Evolutionary conservation across 1,139 yeast genomes (phyloP).

Genomic region (Hanseniaspora gamundiae): DNA sequence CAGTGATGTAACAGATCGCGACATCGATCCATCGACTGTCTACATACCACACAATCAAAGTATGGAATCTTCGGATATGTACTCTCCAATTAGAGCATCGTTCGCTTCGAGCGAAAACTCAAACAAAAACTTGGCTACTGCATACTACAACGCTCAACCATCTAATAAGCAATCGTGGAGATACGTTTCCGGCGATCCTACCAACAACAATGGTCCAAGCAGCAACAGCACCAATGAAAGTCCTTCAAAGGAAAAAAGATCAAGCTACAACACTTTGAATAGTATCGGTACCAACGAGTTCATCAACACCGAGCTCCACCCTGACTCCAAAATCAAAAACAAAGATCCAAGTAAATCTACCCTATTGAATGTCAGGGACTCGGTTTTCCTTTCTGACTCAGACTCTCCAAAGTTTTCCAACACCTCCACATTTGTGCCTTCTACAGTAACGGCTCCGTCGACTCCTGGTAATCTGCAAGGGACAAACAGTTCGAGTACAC

Average conservation of each 20-base stretch:
- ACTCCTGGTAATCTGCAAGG: neutral
- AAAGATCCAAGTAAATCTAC: slow-evolving; percentile 6
- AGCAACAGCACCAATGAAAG: neutral
- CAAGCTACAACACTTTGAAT: slow-evolving; percentile 6
- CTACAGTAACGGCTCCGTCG: neutral
- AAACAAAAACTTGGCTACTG: slow-evolving; percentile 4
- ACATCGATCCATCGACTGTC: neutral
- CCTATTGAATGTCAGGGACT: slow-evolving; percentile 6
- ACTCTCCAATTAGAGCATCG: slow-evolving; percentile 8
- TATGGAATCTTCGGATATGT: slow-evolving; percentile 6
- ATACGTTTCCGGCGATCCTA: slow-evolving; percentile 3
- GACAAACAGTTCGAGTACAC: neutral
- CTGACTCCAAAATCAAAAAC: slow-evolving; percentile 2
- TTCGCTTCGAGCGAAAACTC: slow-evolving; percentile 5
- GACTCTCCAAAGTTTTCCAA: slow-evolving; percentile 4
- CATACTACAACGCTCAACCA: slow-evolving; percentile 2
- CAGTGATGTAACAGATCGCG: neutral
- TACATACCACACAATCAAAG: slow-evolving; percentile 5
- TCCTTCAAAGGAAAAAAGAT: slow-evolving; percentile 5
- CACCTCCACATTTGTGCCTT: slow-evolving; percentile 3
- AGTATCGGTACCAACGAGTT: slow-evolving; percentile 8
- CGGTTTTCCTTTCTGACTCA: slow-evolving; percentile 2
- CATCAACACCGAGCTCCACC: slow-evolving; percentile 4
- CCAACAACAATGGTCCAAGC: neutral
- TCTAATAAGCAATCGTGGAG: slow-evolving; percentile 7